These are phyloP conservation scores for Cenchrus fungigraminus DNA, from an alignment of 176 grass and related monocot genomes.

Conservation along the genomic window DNA sequence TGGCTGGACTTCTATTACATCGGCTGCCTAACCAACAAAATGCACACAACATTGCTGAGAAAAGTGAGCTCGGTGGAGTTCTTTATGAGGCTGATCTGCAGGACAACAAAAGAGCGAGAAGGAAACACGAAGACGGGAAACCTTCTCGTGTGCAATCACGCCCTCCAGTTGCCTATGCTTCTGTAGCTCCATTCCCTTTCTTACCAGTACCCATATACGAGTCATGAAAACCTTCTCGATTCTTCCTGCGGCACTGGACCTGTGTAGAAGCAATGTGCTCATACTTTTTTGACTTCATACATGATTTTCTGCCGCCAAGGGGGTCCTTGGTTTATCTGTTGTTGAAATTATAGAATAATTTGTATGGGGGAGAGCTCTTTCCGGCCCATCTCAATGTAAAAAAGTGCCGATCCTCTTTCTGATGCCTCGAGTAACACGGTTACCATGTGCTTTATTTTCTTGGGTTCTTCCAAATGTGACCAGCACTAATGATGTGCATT, in stretches of 20 bases:
- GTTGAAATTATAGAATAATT: slow-evolving; percentile 38
- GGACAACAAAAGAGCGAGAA: slow-evolving; percentile 49
- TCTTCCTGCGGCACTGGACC: not conserved
- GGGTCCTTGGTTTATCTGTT: not conserved
- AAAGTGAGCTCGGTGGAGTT: slow-evolving; percentile 33
- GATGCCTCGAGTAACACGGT: not conserved
- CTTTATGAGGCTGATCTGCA: slow-evolving; percentile 38
- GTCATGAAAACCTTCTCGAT: slow-evolving; percentile 23
- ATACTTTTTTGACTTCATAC: slow-evolving; percentile 17
- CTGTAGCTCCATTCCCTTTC: slow-evolving; percentile 87
- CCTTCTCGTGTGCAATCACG: slow-evolving; percentile 43
- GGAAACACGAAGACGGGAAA: slow-evolving; percentile 33
- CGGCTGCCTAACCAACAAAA: slow-evolving; percentile 63
- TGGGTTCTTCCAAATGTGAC: not conserved
- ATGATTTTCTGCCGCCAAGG: not conserved
- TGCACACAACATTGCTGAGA: slow-evolving; percentile 34
- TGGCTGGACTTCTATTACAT: slow-evolving; percentile 88
- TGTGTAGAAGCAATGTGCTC: not conserved
- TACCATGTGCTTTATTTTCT: not conserved
- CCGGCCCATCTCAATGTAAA: slow-evolving; percentile 15
- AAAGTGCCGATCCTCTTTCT: not conserved
- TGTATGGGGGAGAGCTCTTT: not conserved
- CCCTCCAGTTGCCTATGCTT: slow-evolving; percentile 86
- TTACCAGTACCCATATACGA: slow-evolving; percentile 83
- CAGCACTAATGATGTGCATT: not conserved